Evolutionary conservation across 176 grass and related monocot genomes (phyloP), one percentile per base, ranked within the genome.

Genomic region (Cymbopogon citratus): DNA sequence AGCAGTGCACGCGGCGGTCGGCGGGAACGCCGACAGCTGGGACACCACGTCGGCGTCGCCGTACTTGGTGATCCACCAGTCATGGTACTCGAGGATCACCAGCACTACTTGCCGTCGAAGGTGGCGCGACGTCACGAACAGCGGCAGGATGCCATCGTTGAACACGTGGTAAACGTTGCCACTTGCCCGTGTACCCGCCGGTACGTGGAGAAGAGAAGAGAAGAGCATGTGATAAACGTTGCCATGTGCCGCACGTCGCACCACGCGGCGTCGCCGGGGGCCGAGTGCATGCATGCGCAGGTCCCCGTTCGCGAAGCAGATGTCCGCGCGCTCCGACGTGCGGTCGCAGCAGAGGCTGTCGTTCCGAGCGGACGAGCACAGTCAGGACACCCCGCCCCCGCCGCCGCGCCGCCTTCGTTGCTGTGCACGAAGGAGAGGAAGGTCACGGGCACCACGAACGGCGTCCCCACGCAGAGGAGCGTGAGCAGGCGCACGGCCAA

Each of bases 111-210:
- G 87, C 3, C 86, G 79, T 0, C 83, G 74, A 41, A 95, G 54
- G 79, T 88, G 92, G 7, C 45, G 48, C 16, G 95, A 79, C 63
- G 95, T 95, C 28, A 98, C 88, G 84, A 93, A 95, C 54, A 98
- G 87, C 62, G 95, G 95, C 34, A 98, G 76, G 60, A 98, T 87
- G 60, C 92, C 95, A 78, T 98, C 92, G 79, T 93, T 98, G 92
- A 98, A 98, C 63, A 93, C 92, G 79, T 98, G 95, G 63, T 93
- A 95, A 38, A 95, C 90, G 78, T 98, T 98, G n/a, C n/a, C n/a
- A n/a, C n/a, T n/a, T n/a, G 9, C 92, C 95, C 19, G 95, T 98
- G 83, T 91, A 98, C 38, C 92, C 95, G 49, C 95, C 95, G n/a
- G n/a, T n/a, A n/a, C 7, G 92, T 93, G 11, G 92, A 98, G 80